These are phyloP conservation scores for Mycosphaerella sp. DNA, from an alignment of 2,329 filamentous ascomycete genomes.

Conservation along the genomic window DNA sequence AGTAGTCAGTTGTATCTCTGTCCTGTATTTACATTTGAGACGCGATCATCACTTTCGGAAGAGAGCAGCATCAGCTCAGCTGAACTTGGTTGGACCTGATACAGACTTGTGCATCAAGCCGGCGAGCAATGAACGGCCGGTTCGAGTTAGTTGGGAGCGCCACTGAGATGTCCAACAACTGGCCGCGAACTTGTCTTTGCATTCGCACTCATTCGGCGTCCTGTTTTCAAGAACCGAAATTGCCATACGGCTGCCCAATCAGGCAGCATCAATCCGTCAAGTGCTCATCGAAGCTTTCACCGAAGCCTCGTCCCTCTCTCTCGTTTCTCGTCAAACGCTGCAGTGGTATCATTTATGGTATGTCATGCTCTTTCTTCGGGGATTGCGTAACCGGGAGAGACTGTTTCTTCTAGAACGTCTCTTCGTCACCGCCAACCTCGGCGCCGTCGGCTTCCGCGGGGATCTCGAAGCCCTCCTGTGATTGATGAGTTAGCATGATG, in stretches of 20 bases:
- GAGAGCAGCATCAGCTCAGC: too few species aligned
- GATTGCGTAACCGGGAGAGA: slow-evolving; percentile 3
- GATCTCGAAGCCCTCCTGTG: slow-evolving; percentile 66
- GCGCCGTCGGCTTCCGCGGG: slow-evolving; percentile 64
- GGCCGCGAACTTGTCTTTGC: too few species aligned
- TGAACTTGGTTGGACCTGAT: too few species aligned
- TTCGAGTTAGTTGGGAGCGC: too few species aligned
- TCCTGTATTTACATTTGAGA: too few species aligned
- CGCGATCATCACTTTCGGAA: too few species aligned
- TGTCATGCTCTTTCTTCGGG: slow-evolving; percentile 2
- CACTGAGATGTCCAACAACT: too few species aligned
- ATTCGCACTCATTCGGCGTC: too few species aligned
- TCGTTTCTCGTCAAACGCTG: slow-evolving; percentile 9
- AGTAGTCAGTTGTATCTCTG: too few species aligned
- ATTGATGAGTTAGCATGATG: neutral
- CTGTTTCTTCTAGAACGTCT: slow-evolving; percentile 57
- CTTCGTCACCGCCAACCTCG: slow-evolving; percentile 57
- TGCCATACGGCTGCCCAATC: neutral
- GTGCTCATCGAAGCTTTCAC: slow-evolving; percentile 2
- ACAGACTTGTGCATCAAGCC: too few species aligned
- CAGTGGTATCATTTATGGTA: slow-evolving; percentile 11
- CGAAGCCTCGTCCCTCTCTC: neutral
- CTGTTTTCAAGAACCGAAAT: too few species aligned
- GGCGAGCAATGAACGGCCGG: too few species aligned
- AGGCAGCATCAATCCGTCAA: neutral